Evolutionary conservation across 169 alveolate species (phyloP).

Genomic region (Eimeria sp.): DNA sequence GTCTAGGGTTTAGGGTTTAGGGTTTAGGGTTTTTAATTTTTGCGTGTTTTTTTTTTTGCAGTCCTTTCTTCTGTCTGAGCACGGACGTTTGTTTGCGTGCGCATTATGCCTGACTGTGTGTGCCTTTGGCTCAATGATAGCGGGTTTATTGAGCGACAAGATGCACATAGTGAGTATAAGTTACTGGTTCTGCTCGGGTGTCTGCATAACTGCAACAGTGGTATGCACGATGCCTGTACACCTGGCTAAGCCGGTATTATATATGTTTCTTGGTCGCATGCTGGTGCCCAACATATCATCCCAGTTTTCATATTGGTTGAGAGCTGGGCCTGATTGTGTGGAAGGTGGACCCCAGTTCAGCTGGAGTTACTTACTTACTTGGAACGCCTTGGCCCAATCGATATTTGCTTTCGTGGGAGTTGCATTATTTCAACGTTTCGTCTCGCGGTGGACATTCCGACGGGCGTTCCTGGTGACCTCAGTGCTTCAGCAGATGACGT

Average conservation of each 20-base stretch:
- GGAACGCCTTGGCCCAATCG: conserved; percentile 43
- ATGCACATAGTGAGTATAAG: conserved; percentile 58
- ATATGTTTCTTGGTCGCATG: conserved; percentile 63
- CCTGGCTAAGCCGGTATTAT: conserved; percentile 74
- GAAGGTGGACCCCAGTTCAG: conserved; percentile 78
- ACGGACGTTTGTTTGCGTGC: conserved; percentile 66
- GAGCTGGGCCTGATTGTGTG: conserved; percentile 80
- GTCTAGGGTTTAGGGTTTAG: not conserved
- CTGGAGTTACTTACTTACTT: conserved; percentile 72
- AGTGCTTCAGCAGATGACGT: conserved; percentile 54
- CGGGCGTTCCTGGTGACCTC: conserved; percentile 75
- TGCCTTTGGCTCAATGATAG: conserved; percentile 75
- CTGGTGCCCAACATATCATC: conserved; percentile 73
- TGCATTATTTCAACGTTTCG: conserved; percentile 69
- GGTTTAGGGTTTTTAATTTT: not conserved
- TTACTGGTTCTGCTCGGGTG: conserved; percentile 61
- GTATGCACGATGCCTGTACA: conserved; percentile 59
- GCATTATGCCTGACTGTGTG: conserved; percentile 61
- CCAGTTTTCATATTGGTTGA: conserved; percentile 74
- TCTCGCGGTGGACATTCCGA: conserved; percentile 75
- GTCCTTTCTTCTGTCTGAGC: conserved; percentile 38
- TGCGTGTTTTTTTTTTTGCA: not conserved
- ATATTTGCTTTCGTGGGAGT: conserved; percentile 69
- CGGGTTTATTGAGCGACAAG: conserved; percentile 69
- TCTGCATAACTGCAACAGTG: conserved; percentile 44